Conservation (phyloP, 441 rosid species). For the Euphorbia schlechtendalii region DNA sequence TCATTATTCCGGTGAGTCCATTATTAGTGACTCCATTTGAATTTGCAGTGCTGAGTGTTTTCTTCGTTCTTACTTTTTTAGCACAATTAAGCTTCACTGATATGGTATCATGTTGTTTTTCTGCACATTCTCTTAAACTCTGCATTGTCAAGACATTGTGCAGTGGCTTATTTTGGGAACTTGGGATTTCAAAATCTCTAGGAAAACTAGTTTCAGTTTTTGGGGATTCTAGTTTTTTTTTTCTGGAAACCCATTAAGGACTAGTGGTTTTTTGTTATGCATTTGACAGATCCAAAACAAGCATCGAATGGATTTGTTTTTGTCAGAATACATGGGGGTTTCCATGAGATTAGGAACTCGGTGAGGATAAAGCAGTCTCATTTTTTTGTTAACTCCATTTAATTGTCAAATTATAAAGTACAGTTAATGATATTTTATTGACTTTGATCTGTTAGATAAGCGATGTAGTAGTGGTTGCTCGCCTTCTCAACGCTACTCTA, state of each 20-base stretch:
- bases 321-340: slow-evolving; percentile 97
- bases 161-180: neutral
- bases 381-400: neutral
- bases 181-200: neutral
- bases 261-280: slow-evolving; percentile 6
- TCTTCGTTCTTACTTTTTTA: neutral
- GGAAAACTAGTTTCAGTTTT: no score
- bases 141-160: neutral
- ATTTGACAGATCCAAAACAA: slow-evolving; percentile 47
- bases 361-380: slow-evolving; percentile 39
- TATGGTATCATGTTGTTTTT: neutral
- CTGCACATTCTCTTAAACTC: neutral
- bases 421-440: slow-evolving; percentile 12
- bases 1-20: slow-evolving; percentile 53
- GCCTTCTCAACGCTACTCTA: slow-evolving; percentile 89
- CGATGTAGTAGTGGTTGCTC: slow-evolving; percentile 74
- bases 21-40: neutral
- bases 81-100: neutral
- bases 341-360: slow-evolving; percentile 95
- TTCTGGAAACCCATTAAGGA: neutral
- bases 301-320: slow-evolving; percentile 70
- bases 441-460: slow-evolving; percentile 43
- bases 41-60: neutral
- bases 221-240: neutral
- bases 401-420: neutral